phyloP scores from a whole-genome alignment of 2,329 filamentous ascomycete species.

The Beauveria sp. region DNA sequence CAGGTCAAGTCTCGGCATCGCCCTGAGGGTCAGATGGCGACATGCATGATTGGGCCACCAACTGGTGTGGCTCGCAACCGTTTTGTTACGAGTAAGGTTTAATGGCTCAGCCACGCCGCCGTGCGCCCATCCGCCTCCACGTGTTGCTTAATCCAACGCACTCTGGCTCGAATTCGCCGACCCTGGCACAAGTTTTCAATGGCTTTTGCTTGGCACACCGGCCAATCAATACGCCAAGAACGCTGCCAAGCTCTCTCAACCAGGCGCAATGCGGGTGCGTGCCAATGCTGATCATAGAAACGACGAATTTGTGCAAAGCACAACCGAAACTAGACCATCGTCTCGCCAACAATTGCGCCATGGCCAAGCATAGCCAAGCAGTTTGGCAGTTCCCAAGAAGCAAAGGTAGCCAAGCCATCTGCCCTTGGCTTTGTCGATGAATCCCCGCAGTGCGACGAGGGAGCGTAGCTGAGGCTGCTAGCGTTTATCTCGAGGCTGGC shows the following conservation, averaged over 20 bases:
- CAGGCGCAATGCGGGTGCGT: conserved; percentile 5
- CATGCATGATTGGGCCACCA: not conserved
- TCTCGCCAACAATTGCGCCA: not conserved
- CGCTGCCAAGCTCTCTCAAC: not conserved
- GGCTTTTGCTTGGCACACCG: not conserved
- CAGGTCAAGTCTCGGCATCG: conserved; percentile 1
- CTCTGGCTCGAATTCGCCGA: not conserved
- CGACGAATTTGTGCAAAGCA: not conserved
- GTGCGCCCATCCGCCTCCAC: not conserved
- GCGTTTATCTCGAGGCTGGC: not conserved
- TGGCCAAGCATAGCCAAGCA: not conserved
- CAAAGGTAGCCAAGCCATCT: not conserved
- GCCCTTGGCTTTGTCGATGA: not conserved
- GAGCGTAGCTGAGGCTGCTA: not conserved
- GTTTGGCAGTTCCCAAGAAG: not conserved
- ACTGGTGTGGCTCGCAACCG: not conserved
- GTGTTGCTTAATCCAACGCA: not conserved
- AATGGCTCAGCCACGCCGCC: conserved; percentile 1
- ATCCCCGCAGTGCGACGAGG: not conserved
- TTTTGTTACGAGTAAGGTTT: conserved; percentile 7
- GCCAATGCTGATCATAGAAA: not conserved
- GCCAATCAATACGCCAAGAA: not conserved
- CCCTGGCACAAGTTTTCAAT: not conserved
- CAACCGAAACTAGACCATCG: not conserved
- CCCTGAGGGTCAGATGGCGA: not conserved